Evolutionary conservation across 148 eudicot species (phyloP), one percentile per base, ranked within the genome.

Genomic region (Dianthus caryophyllus): DNA sequence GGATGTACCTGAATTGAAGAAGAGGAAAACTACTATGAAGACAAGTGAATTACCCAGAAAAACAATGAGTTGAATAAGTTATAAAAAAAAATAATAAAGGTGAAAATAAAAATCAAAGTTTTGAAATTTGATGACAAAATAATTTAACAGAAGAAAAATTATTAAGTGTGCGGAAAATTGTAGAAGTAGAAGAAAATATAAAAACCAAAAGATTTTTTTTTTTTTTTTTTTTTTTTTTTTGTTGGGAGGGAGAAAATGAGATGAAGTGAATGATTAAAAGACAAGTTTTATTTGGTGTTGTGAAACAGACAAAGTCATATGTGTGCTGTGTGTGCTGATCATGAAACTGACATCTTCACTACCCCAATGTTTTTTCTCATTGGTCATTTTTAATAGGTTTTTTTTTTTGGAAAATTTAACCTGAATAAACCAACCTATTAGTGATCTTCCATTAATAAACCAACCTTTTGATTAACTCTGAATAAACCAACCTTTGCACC

Each of bases 301-400:
- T 71, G 76, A 84, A 79, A 70, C 73, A 64, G 85, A 84, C 83
- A 79, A 79, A 81, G 30, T 39, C 29, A 77, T 61, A 71, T 67
- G 82, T 69, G 47, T 64, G 85, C 81, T 75, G 78, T 67, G 82
- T 69, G 47, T 64, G 85, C 81, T 75, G 78, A 60, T 71, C 38
- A 79, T 81, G 20, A 72, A 75, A 43, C 7, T 11, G n/a, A n/a
- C n/a, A n/a, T n/a, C n/a, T n/a, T n/a, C n/a, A n/a, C n/a, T n/a
- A n/a, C n/a, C n/a, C n/a, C n/a, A n/a, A n/a, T n/a, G n/a, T n/a
- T n/a, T n/a, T n/a, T n/a, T n/a, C n/a, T n/a, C n/a, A n/a, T n/a
- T n/a, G n/a, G n/a, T n/a, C n/a, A n/a, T n/a, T n/a, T n/a, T n/a
- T n/a, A n/a, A n/a, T n/a, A n/a, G n/a, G n/a, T n/a, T n/a, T n/a